These are phyloP conservation scores for barrel medic (Medicago truncatula) DNA, from an alignment of 306 rosid species.

Conservation along the genomic window MtrunA17r5.0-ANR NC_053047.1:16288001-16288500, in stretches of 20 bases:
- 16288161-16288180: constrained; percentile 97
- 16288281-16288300: too few relatives aligned
- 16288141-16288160: constrained; percentile 92
- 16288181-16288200: constrained; percentile 89
- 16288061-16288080: constrained; percentile 53
- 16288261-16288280: constrained; percentile 42
- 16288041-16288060: too few relatives aligned
- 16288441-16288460: constrained; percentile 97
- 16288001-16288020: too few relatives aligned
- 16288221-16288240: constrained; percentile 84
- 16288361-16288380: too few relatives aligned
- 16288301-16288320: too few relatives aligned
- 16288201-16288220: constrained; percentile 80
- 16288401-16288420: constrained; percentile 88
- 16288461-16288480: constrained; percentile 93
- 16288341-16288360: neutral
- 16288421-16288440: constrained; percentile 97
- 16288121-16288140: constrained; percentile 90
- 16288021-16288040: too few relatives aligned
- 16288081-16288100: constrained; percentile 70
- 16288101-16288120: constrained; percentile 97
- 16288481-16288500: constrained; percentile 99
- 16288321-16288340: neutral
- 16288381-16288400: constrained; percentile 86
- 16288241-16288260: constrained; percentile 73